phyloP scores from a whole-genome alignment of 306 rosid genomes.

The Prunus mira region DNA sequence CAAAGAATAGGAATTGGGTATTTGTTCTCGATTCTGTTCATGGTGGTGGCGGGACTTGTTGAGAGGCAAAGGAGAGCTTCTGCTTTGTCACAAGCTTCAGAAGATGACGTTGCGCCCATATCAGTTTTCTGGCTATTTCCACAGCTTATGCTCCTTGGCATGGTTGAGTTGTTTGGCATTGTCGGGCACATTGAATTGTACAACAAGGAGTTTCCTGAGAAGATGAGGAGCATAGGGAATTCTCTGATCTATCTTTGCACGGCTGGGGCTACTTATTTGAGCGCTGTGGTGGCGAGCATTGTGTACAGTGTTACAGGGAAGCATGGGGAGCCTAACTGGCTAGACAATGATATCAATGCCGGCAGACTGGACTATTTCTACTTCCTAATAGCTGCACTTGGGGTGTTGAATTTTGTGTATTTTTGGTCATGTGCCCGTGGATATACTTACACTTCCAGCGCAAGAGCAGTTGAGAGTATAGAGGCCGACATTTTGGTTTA shows the following conservation, averaged over 20 bases:
- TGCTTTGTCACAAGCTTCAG: neutral
- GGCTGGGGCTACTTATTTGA: conserved; percentile 33
- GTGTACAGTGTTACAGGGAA: conserved; percentile 30
- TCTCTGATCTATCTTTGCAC: conserved; percentile 29
- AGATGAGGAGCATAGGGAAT: conserved; percentile 43
- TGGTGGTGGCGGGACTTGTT: neutral
- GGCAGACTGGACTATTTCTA: conserved; percentile 49
- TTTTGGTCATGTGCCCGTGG: conserved; percentile 28
- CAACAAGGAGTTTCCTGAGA: conserved; percentile 45
- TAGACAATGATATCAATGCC: conserved; percentile 42
- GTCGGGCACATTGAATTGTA: conserved; percentile 50
- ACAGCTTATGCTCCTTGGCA: conserved; percentile 28
- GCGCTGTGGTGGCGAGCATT: conserved; percentile 22
- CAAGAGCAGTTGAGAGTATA: neutral
- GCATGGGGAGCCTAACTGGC: conserved; percentile 39
- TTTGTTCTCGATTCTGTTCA: neutral
- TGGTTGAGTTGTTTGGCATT: conserved; percentile 29
- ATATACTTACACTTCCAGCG: conserved; percentile 24
- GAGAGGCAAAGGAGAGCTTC: neutral
- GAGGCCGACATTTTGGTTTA: neutral
- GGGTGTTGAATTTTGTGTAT: conserved; percentile 22
- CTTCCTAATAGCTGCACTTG: conserved; percentile 29
- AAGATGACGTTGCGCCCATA: conserved; percentile 21
- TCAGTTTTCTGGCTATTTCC: conserved; percentile 55
- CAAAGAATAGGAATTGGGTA: conserved; percentile 7